Evolutionary conservation across 2,329 filamentous ascomycete genomes (phyloP).

Genomic region (Verticillium albo-atrum): DNA sequence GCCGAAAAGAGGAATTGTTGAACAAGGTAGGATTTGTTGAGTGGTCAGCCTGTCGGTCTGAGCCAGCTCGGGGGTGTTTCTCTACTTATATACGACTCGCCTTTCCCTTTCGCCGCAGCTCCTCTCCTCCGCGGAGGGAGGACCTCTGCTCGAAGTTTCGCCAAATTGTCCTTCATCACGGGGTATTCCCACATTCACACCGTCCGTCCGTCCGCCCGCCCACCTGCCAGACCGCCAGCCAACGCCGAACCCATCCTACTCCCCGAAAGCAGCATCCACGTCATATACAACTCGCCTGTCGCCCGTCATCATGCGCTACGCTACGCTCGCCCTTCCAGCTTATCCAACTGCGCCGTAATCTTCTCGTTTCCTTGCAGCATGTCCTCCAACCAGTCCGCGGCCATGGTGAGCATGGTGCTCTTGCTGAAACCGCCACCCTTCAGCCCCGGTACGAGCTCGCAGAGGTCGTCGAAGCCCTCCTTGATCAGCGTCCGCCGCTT

Average conservation of each 20-base stretch:
- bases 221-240: neutral
- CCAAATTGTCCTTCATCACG: neutral
- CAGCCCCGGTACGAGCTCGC: slow-evolving; percentile 69
- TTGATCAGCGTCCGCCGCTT: slow-evolving; percentile 80
- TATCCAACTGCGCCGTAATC: slow-evolving; percentile 49
- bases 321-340: slow-evolving; percentile 20
- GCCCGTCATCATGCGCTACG: neutral
- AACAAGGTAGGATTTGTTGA: neutral
- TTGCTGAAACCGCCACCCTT: slow-evolving; percentile 76
- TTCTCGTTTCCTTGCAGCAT: slow-evolving; percentile 64
- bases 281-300: neutral
- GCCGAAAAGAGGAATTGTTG: neutral
- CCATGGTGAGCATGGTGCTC: slow-evolving; percentile 70
- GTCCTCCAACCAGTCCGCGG: slow-evolving; percentile 74
- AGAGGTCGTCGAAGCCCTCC: slow-evolving; percentile 77
- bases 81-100: neutral
- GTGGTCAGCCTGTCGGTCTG: neutral
- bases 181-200: neutral
- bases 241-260: neutral
- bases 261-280: neutral
- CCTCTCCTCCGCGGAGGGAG: neutral
- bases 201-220: neutral
- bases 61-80: neutral
- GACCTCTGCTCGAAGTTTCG: neutral
- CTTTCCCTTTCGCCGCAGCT: neutral